Evolutionary conservation across 805 yeast genomes (phyloP).

Genomic region (Zygosaccharomyces gambellarensis): DNA sequence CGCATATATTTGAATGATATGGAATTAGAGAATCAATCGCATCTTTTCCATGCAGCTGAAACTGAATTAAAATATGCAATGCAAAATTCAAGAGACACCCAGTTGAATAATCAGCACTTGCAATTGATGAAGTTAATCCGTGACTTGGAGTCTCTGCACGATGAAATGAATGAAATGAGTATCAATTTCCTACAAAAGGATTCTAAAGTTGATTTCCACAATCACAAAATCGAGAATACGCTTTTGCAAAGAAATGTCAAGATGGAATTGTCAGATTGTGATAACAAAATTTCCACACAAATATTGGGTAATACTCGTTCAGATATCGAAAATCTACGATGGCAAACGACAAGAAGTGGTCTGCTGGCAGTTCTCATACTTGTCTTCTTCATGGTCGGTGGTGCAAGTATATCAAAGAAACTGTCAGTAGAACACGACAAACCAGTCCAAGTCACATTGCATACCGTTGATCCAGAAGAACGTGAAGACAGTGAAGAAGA

Average conservation of each 20-base stretch:
- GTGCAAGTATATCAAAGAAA: conserved; percentile 40
- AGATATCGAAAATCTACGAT: conserved; percentile 81
- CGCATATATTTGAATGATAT: conserved; percentile 36
- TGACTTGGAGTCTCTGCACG: conserved; percentile 65
- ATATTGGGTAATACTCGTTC: conserved; percentile 77
- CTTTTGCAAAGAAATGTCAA: conserved; percentile 63
- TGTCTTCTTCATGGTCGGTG: conserved; percentile 58
- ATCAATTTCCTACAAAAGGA: conserved; percentile 63
- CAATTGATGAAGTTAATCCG: conserved; percentile 67
- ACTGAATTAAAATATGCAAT: conserved; percentile 80
- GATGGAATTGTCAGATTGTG: conserved; percentile 71
- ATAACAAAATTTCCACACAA: conserved; percentile 78
- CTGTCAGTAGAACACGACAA: conserved; percentile 33
- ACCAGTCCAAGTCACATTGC: conserved; percentile 35
- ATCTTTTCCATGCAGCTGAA: conserved; percentile 87
- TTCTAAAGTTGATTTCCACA: conserved; percentile 75
- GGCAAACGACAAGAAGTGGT: conserved; percentile 92
- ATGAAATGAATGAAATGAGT: conserved; percentile 63
- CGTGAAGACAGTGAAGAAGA: conserved; percentile 36
- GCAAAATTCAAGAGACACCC: conserved; percentile 62
- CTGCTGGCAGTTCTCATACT: conserved; percentile 65
- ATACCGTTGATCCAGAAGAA: conserved; percentile 33
- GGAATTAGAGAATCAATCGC: conserved; percentile 82
- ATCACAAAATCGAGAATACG: conserved; percentile 81
- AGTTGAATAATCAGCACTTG: conserved; percentile 60